These are phyloP conservation scores for Penicillium ochrochloron DNA, from an alignment of 495 filamentous ascomycete genomes.

Conservation along the genomic window DNA sequence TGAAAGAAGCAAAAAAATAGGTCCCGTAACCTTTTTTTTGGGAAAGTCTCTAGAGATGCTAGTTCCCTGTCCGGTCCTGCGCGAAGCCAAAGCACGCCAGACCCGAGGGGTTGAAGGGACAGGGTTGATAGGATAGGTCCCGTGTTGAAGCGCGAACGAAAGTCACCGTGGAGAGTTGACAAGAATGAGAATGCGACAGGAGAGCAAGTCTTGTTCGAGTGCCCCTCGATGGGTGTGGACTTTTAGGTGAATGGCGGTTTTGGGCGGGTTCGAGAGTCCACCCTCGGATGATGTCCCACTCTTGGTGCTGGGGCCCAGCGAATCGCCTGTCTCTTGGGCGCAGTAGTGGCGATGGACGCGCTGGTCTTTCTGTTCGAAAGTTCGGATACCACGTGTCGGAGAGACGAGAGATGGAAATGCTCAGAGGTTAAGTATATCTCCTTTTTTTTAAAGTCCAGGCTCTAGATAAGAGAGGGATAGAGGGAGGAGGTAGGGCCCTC, in stretches of 20 bases:
- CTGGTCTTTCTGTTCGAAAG: slow-evolving; percentile 11
- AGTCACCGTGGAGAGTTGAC: slow-evolving; percentile 45
- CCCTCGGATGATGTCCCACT: slow-evolving; percentile 54
- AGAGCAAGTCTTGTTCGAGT: slow-evolving; percentile 37
- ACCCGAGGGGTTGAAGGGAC: slow-evolving; percentile 49
- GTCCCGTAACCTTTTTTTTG: slow-evolving; percentile 36
- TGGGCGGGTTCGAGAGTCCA: slow-evolving; percentile 44
- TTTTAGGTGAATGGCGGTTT: slow-evolving; percentile 41
- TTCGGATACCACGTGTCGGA: not conserved
- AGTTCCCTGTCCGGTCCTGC: slow-evolving; percentile 48
- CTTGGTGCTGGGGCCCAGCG: slow-evolving; percentile 38
- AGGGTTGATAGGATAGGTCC: slow-evolving; percentile 39
- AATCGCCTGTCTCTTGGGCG: slow-evolving; percentile 20
- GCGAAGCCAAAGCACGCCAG: slow-evolving; percentile 42
- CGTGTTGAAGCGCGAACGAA: slow-evolving; percentile 46
- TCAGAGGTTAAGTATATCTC: not conserved
- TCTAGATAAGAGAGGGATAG: slow-evolving; percentile 6
- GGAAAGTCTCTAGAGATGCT: slow-evolving; percentile 22
- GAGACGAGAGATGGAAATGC: not conserved
- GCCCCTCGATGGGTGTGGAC: slow-evolving; percentile 52
- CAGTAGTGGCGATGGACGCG: slow-evolving; percentile 28
- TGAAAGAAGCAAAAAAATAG: slow-evolving; percentile 30
- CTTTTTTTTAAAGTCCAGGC: not conserved
- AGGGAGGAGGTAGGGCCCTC: slow-evolving; percentile 2
- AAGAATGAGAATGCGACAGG: slow-evolving; percentile 42